phyloP scores from a whole-genome alignment of 345 rosid species.

The Salix dunnii region DNA sequence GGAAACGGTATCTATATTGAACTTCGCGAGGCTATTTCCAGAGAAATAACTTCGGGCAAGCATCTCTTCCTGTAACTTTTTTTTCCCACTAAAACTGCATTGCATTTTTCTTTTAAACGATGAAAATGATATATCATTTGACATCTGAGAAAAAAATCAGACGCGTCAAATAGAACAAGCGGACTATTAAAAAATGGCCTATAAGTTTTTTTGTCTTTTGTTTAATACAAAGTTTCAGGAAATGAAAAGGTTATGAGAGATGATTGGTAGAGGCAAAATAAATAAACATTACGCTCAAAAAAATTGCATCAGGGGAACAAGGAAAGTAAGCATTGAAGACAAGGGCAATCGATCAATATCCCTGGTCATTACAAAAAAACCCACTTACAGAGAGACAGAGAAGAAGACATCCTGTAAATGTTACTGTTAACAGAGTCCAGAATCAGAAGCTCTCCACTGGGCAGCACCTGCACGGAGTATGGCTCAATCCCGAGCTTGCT shows the following conservation, averaged over 20 bases:
- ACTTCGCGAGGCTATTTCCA: not conserved
- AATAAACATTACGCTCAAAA: not conserved
- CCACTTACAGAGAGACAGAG: conserved; percentile 83
- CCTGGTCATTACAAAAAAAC: not conserved
- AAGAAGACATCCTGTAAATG: conserved; percentile 80
- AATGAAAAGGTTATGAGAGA: not conserved
- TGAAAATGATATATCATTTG: not conserved
- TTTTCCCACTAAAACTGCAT: not conserved
- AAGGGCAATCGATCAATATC: not conserved
- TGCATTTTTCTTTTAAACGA: not conserved
- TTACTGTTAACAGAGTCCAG: conserved; percentile 90
- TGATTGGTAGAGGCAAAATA: not conserved
- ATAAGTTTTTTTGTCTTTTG: not conserved
- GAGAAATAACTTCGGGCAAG: not conserved
- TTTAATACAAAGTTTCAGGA: not conserved
- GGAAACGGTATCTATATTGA: not conserved
- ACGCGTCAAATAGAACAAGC: not conserved
- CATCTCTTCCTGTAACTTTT: not conserved
- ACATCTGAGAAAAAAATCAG: not conserved
- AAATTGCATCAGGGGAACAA: not conserved
- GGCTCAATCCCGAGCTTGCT: conserved; percentile 97
- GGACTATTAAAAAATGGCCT: not conserved
- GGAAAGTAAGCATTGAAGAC: not conserved
- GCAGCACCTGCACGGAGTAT: conserved; percentile 68
- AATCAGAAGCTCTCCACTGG: conserved; percentile 80